Conservation (phyloP, 805 yeast species). For the Kodamaea lidongshanica region DNA sequence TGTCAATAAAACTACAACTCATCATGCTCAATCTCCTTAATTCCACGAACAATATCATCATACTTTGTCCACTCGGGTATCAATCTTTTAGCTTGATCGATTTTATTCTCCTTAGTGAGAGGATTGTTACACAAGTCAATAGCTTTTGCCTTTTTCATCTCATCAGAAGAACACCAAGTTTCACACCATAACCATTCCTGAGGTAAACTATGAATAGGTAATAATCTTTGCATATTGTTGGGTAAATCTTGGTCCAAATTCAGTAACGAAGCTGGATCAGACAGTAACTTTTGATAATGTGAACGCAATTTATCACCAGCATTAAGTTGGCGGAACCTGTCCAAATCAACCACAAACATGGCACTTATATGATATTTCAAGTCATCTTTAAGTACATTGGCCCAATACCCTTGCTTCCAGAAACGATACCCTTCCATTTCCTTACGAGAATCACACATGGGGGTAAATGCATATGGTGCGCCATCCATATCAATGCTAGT, state of each 20-base stretch:
- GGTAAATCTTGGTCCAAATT: slow-evolving; percentile 91
- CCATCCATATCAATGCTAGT: slow-evolving; percentile 65
- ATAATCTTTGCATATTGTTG: slow-evolving; percentile 66
- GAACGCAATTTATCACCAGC: slow-evolving; percentile 80
- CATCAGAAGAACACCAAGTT: slow-evolving; percentile 77
- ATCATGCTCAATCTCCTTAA: slow-evolving; percentile 9
- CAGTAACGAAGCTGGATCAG: slow-evolving; percentile 71
- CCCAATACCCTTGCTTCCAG: slow-evolving; percentile 95
- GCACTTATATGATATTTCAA: slow-evolving; percentile 80
- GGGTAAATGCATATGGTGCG: slow-evolving; percentile 81
- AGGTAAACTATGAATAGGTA: slow-evolving; percentile 68
- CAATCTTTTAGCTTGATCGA: slow-evolving; percentile 68
- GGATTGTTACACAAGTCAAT: slow-evolving; percentile 85
- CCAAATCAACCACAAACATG: slow-evolving; percentile 72
- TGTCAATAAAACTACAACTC: slow-evolving; percentile 9
- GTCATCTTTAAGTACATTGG: slow-evolving; percentile 48
- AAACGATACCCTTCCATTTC: slow-evolving; percentile 84
- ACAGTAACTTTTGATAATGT: slow-evolving; percentile 77
- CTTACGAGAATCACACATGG: slow-evolving; percentile 74
- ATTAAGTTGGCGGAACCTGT: slow-evolving; percentile 51
- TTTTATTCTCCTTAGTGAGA: slow-evolving; percentile 68
- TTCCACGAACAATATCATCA: slow-evolving; percentile 45
- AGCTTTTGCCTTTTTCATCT: slow-evolving; percentile 59
- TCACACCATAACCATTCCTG: slow-evolving; percentile 93
- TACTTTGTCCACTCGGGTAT: slow-evolving; percentile 73